These are phyloP conservation scores for Platanthera zijinensis DNA, from an alignment of 106 monocot species.

Conservation along the genomic window DNA sequence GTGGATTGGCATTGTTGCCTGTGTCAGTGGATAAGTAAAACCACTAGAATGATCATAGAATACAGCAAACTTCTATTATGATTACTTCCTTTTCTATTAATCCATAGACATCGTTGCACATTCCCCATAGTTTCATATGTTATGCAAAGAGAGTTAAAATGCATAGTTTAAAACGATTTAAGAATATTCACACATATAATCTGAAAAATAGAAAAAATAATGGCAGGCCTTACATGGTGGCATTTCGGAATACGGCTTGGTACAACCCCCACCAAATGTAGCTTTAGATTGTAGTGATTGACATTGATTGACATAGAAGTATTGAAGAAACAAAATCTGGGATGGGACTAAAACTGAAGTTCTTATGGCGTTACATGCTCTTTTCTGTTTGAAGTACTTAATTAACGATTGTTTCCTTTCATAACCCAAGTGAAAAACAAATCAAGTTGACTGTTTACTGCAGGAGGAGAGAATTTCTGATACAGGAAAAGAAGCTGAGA, in stretches of 20 bases:
- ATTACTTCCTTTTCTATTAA: too few species aligned
- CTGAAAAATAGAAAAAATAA: not conserved
- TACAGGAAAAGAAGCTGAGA: conserved; percentile 75
- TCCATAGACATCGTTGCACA: too few species aligned
- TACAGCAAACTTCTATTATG: too few species aligned
- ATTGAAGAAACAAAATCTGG: not conserved
- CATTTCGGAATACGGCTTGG: not conserved
- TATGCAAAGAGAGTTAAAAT: not conserved
- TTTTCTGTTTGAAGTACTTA: not conserved
- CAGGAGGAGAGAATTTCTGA: conserved; percentile 89
- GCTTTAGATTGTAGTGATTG: not conserved
- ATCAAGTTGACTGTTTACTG: conserved; percentile 8
- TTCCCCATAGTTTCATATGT: not conserved
- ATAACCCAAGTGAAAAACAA: not conserved
- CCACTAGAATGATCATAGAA: too few species aligned
- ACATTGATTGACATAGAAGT: not conserved
- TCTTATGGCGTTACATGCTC: not conserved
- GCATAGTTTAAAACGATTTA: not conserved
- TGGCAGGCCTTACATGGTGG: not conserved
- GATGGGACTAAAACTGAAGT: conserved; percentile 1
- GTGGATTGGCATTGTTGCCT: too few species aligned
- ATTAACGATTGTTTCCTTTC: not conserved
- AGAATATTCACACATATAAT: not conserved
- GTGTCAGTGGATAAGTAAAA: too few species aligned
- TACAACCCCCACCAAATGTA: not conserved